Conservation (phyloP, 805 yeast species). For the Yarrowia keelungensis region DNA sequence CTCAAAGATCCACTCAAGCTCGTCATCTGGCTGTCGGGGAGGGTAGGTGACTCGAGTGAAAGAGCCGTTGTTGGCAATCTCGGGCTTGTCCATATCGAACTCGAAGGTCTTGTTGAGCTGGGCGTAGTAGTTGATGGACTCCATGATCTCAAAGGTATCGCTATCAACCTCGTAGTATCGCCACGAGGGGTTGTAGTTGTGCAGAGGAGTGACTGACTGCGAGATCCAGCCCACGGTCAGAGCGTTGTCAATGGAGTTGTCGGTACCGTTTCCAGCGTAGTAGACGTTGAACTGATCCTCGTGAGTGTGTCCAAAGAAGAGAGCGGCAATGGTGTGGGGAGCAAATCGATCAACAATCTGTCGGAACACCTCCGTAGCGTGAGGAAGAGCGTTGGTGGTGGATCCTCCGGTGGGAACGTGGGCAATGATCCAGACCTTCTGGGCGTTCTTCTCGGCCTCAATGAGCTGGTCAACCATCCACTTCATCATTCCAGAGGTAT, state of each 20-base stretch:
- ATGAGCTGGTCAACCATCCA: conserved; percentile 67
- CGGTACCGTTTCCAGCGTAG: conserved; percentile 58
- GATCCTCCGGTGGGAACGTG: conserved; percentile 63
- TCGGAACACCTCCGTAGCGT: conserved; percentile 62
- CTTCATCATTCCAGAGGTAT: conserved; percentile 67
- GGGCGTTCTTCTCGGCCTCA: conserved; percentile 63
- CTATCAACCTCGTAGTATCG: conserved; percentile 72
- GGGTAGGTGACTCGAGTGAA: conserved; percentile 40
- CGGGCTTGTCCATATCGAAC: conserved; percentile 35
- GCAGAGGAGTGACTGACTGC: conserved; percentile 69
- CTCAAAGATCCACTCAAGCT: conserved; percentile 68
- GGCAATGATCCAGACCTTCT: conserved; percentile 76
- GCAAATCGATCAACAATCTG: conserved; percentile 70
- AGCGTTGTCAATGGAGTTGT: conserved; percentile 52
- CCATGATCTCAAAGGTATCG: conserved; percentile 64
- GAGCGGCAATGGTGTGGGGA: conserved; percentile 70
- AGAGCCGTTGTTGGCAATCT: conserved; percentile 20
- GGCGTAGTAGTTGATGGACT: conserved; percentile 66
- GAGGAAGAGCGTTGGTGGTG: conserved; percentile 64
- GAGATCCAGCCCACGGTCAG: conserved; percentile 68
- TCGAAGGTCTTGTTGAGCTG: conserved; percentile 61
- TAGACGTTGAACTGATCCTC: conserved; percentile 69
- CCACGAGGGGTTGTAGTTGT: conserved; percentile 71
- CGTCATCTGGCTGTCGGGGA: conserved; percentile 46
- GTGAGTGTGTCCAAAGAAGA: conserved; percentile 77